Evolutionary conservation across 352 stramenopile genomes (phyloP).

Genomic region (Phytophthora multivora): DNA sequence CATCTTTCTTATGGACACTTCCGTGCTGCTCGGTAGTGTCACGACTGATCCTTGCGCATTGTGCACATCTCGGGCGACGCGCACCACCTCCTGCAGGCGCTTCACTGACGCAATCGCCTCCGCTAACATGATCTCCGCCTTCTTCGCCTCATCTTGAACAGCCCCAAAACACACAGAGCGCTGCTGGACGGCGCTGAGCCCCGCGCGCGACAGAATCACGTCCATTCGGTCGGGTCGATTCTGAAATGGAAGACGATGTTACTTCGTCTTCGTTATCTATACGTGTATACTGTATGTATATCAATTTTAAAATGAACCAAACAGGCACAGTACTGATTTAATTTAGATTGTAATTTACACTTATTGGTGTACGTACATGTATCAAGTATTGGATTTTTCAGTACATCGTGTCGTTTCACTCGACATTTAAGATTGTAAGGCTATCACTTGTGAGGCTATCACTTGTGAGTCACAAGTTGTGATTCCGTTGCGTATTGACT

Average conservation of each 20-base stretch:
- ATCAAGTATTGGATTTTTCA: no score
- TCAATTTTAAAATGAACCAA: no score
- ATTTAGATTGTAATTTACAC: no score
- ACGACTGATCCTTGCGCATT: slow-evolving; percentile 4
- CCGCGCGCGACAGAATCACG: slow-evolving; percentile 15
- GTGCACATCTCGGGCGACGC: slow-evolving; percentile 18
- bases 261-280: no score
- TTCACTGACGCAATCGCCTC: slow-evolving; percentile 14
- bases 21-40: not conserved
- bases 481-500: no score
- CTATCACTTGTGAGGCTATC: no score
- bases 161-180: slow-evolving; percentile 13
- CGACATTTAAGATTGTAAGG: no score
- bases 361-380: no score
- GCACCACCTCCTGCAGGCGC: slow-evolving; percentile 14
- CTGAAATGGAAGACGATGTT: not conserved
- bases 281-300: no score
- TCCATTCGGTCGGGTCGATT: not conserved
- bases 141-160: slow-evolving; percentile 13
- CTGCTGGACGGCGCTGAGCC: slow-evolving; percentile 11
- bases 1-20: slow-evolving; percentile 5
- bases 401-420: no score
- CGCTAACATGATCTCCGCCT: slow-evolving; percentile 6
- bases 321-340: no score
- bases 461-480: no score